Base-by-base conservation (phyloP, 768 basidiomycete species). In the Tylopilus plumbeoviolaceoides region DNA sequence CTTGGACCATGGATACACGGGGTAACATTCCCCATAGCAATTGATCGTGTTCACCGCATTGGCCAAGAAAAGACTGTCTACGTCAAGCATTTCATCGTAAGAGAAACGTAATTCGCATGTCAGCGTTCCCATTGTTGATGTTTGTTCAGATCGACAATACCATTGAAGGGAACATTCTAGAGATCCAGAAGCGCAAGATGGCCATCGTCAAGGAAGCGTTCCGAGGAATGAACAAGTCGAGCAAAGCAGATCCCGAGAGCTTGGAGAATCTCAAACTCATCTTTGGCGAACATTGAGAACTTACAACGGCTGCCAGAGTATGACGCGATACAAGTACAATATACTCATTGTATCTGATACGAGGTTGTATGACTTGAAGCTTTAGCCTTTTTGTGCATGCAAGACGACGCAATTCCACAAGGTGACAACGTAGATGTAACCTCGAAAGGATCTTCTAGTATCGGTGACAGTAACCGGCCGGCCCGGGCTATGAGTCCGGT, bases 141-240 rank as follows among this genome's bases (percentile, higher is more conserved):
- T 18, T 47, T 30, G 18, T 35, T 38, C 56, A 90, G 88, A 73
- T 90, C 3, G 69, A 80, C 10, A 75, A 86, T 50, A 91, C 89
- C 1, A 87, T 92, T 51, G 90, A 92, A 65, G 82, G 82, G 0
- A 81, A 87, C 15, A 90, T 93, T 56, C 67, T 91, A 6, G 75
- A 83, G 59, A 91, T 95, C 20, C 93, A 95, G 67, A 84, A 86
- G 61, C 75, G 90, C 35, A 95, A 95, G 72, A 91, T 84, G 0
- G 89, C 89, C 4, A 89, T 95, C 44, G 79, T 94, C 20, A 88
- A 85, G 59, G 89, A 89, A 63, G 91, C 91, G 2, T 89, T 94
- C 63, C 79, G 83, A 23, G 84, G 84, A 44, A 79, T 60, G 44
- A 66, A 67, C 44, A 73, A 72, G 46, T 68, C 73, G 20, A 70